Base-by-base conservation (phyloP, 768 basidiomycete genomes). In the Suillus weaverae region DNA sequence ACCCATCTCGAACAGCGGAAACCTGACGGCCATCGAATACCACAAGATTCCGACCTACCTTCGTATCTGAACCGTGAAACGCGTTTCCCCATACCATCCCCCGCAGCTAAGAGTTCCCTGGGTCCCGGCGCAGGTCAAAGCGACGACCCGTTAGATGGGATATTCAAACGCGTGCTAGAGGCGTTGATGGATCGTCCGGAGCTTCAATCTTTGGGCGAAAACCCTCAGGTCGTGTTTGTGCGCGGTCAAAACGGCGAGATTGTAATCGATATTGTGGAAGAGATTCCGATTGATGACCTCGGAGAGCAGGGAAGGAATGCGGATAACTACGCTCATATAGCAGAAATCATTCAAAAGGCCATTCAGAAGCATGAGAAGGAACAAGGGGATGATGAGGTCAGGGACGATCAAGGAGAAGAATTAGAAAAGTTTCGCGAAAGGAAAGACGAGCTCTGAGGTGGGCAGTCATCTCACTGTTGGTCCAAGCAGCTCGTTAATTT, bases 41-140 rank as follows among this genome's bases (percentile, higher is more conserved):
- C 85, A 30, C 83, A 84, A 18, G 81, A 84, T 65, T 77, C 82
- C 26, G 86, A 89, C 69, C 79, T 84, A 66, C 90, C 90, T 26
- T 72, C 83, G 66, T 84, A 85, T 70, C 76, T 83, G n/a, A 77
- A 78, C 65, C 81, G 80, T 44, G 60, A 85, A 83, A 77, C 80
- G 79, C 61, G 81, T 81, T 65, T 81, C 83, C 53, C 83, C 79
- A 68, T 75, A 78, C 60, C 82, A 80, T 36, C 69, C 4, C 66
- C 67, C 14, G 62, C 66, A 7, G 46, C 61, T 67, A 72, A 66
- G 63, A 69, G 65, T 22, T 66, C 74, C 26, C 57, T 67, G 7
- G 71, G 61, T 60, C 63, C 69, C 60, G 60, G 51, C 66, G 41
- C 64, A 16, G 62, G 66, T 32, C 68, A 72, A 36, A 69, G 66